Base-by-base conservation (phyloP, 129 eudicot genomes). In the Centrapalus pauciflorus region DNA sequence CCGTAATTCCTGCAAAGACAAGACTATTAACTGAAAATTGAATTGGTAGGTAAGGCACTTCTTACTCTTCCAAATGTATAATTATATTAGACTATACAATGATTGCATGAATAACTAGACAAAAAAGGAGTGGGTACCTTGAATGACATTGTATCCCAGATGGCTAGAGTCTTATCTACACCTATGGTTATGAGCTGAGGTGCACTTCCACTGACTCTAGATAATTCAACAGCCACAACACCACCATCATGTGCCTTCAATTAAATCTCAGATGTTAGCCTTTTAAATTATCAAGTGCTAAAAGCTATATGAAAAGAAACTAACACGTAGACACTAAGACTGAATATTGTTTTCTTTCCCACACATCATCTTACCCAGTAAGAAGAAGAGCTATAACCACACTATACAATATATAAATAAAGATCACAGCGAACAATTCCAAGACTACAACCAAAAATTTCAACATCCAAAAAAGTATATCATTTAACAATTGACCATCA, bases 171-270 rank as follows among this genome's bases (percentile, higher is more conserved):
- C 74, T 93, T 93, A 79, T 93, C 99, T n/a, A 93, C 96, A 65
- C 99, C 99, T 67, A 93, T 93, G 27, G 99, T 93, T 50, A 93
- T 93, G 66, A 93, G 96, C 62, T 86, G 96, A 45, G 99, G 99
- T 66, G 96, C 87, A 80, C 87, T 85, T 71, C 96, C 99, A 64
- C 76, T 78, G 61, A 93, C 99, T 80, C 95, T 87, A 48, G 96
- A 93, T 65, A 89, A 80, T 72, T 93, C 99, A 72, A 89, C 83
- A 52, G 99, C 95, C 61, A 84, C 90, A 75, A 93, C 99, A 65
- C 96, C 99, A 23, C 99, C 99, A 71, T 93, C 99, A 89, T 93
- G 99, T 45, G 99, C 99, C 99, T 93, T 43, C 35, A 56, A 66
- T 72, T 24, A 46, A 55, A 59, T 41, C 43, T 33, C 74, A 56